Evolutionary conservation across 2,329 filamentous ascomycete species (phyloP).

Genomic region (Paraphaeosphaeria minitans): DNA sequence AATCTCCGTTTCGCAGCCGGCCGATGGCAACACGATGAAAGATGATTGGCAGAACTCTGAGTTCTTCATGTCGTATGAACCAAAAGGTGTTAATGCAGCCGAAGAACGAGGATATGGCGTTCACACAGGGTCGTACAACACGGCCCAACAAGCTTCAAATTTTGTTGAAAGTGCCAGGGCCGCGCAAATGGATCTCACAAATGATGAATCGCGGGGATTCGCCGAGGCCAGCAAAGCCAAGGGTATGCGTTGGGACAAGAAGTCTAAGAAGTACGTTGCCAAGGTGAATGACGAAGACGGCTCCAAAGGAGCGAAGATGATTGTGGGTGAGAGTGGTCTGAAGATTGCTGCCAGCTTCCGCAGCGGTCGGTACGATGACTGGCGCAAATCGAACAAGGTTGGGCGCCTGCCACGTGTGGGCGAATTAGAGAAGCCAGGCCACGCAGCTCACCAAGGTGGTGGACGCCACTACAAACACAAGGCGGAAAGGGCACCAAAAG

Average conservation of each 20-base stretch:
- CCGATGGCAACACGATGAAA: conserved; percentile 35
- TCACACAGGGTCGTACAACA: conserved; percentile 71
- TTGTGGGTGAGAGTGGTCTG: conserved; percentile 87
- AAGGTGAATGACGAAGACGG: conserved; percentile 95
- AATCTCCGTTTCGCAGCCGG: conserved; percentile 53
- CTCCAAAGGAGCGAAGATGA: conserved; percentile 72
- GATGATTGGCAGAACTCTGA: conserved; percentile 79
- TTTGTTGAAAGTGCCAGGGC: conserved; percentile 88
- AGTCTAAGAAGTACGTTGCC: conserved; percentile 91
- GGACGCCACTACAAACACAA: conserved; percentile 79
- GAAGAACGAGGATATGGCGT: conserved; percentile 95
- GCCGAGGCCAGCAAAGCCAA: conserved; percentile 74
- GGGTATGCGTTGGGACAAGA: conserved; percentile 94
- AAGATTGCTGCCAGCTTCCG: conserved; percentile 96
- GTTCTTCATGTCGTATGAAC: conserved; percentile 95
- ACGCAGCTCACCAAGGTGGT: conserved; percentile 34
- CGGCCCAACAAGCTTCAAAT: conserved; percentile 61
- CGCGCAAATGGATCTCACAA: conserved; percentile 88
- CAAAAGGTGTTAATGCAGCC: conserved; percentile 76
- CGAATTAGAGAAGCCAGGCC: conserved; percentile 67
- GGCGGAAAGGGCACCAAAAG: conserved; percentile 85
- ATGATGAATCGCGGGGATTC: conserved; percentile 85
- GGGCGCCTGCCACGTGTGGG: conserved; percentile 79
- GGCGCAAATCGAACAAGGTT: conserved; percentile 86
- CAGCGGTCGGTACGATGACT: conserved; percentile 89